Base-by-base conservation (phyloP, 805 yeast genomes). In the Suhomyces sp. region DNA sequence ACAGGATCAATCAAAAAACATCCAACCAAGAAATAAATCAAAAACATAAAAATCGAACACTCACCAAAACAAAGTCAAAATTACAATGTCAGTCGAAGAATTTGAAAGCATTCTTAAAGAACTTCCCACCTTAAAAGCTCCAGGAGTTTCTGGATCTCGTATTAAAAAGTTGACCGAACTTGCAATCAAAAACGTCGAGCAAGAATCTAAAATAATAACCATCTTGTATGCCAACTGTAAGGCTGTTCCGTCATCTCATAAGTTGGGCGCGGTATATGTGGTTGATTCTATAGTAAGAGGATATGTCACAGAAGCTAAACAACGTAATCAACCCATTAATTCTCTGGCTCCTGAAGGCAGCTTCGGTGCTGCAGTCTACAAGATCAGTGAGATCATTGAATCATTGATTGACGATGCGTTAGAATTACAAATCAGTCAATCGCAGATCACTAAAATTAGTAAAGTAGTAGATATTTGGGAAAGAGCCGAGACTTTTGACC, bases 91-190 rank as follows among this genome's bases (percentile, higher is more conserved):
- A 69, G 66, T 71, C 53, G 77, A 75, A 59, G 75, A 78, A 57
- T 80, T 81, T 60, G 82, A 78, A 56, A 56, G 69, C 46, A 72
- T 75, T 29, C 68, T 80, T 53, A 76, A 74, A 57, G 84, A 81
- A 62, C 65, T 82, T 49, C 74, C 80, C 25, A 76, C 80, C 5
- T 71, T 87, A 60, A 86, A 85, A 69, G 82, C 97, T 13, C 93
- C 93, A 12, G 98, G 99, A 54, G 94, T 93, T 49, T 91, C 97
- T 25, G 98, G 98, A 43, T 84, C 96, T 51, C 90, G 97, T 74
- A 94, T 93, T 70, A 89, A 89, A 68, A 85, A 85, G 63, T 76
- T 92, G 65, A 88, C 93, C 44, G 87, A 88, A 52, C 67, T 88
- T 55, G 96, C 97, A 52, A 76, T 85, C 54, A 80, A 80, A 58